Conservation (phyloP, 495 filamentous ascomycete species). For the Annulohypoxylon stygium region DNA sequence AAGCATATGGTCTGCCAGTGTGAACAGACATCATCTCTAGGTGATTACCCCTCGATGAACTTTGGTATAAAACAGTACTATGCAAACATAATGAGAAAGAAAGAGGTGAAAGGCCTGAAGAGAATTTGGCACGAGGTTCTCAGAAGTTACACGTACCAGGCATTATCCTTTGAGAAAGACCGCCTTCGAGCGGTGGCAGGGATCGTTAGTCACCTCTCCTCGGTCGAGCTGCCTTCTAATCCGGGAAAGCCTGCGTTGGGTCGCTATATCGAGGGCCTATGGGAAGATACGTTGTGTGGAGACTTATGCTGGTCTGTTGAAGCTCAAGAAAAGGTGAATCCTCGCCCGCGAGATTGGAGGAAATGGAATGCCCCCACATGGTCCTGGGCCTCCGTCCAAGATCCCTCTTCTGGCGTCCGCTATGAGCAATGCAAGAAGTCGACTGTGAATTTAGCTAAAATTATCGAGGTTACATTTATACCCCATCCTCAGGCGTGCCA, state of each 20-base stretch:
- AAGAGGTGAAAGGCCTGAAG: background rate
- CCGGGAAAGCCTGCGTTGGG: background rate
- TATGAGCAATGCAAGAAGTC: background rate
- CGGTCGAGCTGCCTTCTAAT: background rate
- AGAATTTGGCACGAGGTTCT: background rate
- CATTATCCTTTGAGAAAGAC: background rate
- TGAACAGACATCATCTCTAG: background rate
- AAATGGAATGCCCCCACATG: background rate
- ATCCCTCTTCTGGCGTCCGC: background rate
- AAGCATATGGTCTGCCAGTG: background rate
- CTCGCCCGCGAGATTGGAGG: background rate
- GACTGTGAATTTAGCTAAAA: background rate
- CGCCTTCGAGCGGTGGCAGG: background rate
- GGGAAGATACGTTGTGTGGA: background rate
- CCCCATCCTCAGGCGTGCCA: background rate
- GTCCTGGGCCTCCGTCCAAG: background rate
- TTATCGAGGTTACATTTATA: background rate
- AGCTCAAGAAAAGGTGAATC: background rate
- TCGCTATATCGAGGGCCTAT: background rate
- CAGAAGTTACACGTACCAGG: background rate
- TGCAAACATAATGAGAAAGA: background rate
- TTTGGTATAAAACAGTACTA: background rate
- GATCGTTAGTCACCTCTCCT: background rate
- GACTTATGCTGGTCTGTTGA: background rate
- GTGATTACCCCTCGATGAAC: background rate